Conservation (phyloP, 2,329 filamentous ascomycete genomes). For the Pseudocercospora fuligena region DNA sequence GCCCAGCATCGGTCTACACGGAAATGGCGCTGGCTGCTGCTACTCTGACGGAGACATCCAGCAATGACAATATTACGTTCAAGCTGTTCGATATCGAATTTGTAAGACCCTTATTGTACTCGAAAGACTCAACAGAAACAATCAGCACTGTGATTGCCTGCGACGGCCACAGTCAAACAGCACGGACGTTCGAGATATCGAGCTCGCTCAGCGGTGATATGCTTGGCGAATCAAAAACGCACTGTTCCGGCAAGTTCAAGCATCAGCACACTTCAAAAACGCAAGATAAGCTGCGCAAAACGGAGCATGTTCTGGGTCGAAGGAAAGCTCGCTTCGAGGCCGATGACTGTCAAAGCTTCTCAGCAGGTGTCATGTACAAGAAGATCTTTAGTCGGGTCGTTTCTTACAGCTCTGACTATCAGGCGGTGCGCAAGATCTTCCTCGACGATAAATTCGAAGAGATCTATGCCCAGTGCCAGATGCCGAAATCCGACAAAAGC, state of each 20-base stretch:
- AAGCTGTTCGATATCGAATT: slow-evolving; percentile 12
- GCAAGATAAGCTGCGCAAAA: slow-evolving; percentile 6
- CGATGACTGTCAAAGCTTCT: slow-evolving; percentile 19
- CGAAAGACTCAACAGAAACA: neutral
- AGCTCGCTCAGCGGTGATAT: neutral
- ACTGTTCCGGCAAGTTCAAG: slow-evolving; percentile 12
- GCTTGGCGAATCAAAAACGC: slow-evolving; percentile 1
- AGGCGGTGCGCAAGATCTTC: slow-evolving; percentile 18
- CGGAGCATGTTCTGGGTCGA: slow-evolving; percentile 7
- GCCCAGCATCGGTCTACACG: slow-evolving; percentile 24
- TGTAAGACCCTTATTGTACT: slow-evolving; percentile 9
- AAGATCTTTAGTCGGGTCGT: slow-evolving; percentile 25
- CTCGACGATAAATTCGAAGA: slow-evolving; percentile 21
- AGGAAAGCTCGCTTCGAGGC: slow-evolving; percentile 6
- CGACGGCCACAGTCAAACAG: neutral
- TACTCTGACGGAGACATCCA: neutral
- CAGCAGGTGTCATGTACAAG: slow-evolving; percentile 23
- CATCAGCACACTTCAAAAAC: neutral
- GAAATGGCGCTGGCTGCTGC: slow-evolving; percentile 23
- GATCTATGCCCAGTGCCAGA: slow-evolving; percentile 19
- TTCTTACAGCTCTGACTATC: slow-evolving; percentile 20
- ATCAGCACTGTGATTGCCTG: neutral
- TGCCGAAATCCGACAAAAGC: slow-evolving; percentile 7
- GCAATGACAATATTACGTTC: neutral
- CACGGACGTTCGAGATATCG: neutral